Evolutionary conservation across 768 basidiomycete genomes (phyloP).

Genomic region (Pleurotus tuber-regium): DNA sequence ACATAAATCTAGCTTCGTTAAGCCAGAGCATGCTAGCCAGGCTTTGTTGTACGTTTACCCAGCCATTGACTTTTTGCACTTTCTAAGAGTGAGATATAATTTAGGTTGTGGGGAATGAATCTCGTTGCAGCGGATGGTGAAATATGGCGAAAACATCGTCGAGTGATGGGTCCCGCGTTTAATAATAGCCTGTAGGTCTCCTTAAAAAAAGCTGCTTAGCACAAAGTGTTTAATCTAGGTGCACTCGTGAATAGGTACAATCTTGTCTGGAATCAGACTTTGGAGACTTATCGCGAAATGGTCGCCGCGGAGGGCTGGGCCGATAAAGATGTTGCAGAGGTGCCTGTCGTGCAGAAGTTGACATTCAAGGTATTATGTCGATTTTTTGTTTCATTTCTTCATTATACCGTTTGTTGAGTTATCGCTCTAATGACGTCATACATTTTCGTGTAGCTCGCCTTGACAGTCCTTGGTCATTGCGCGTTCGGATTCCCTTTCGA

Average conservation of each 20-base stretch:
- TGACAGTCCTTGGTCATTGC: constrained; percentile 42
- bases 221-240: background rate
- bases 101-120: constrained; percentile 29
- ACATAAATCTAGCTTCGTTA: constrained; percentile 36
- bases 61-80: too few relatives aligned
- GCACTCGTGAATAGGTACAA: constrained; percentile 28
- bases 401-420: background rate
- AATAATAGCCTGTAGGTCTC: constrained; percentile 21
- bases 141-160: constrained; percentile 31
- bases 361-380: constrained; percentile 34
- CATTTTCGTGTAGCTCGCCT: constrained; percentile 39
- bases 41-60: constrained; percentile 34
- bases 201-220: background rate
- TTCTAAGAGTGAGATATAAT: too few relatives aligned
- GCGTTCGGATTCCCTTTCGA: constrained; percentile 44
- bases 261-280: constrained; percentile 38
- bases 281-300: constrained; percentile 38
- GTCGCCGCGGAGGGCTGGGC: constrained; percentile 33
- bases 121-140: constrained; percentile 27
- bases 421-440: too few relatives aligned
- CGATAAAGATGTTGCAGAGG: constrained; percentile 22
- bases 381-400: background rate
- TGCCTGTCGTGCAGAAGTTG: constrained; percentile 29
- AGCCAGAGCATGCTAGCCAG: constrained; percentile 31
- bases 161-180: constrained; percentile 32